Evolutionary conservation across 164 flowering plant genomes (phyloP).

Genomic region (Brasenia schreberi): DNA sequence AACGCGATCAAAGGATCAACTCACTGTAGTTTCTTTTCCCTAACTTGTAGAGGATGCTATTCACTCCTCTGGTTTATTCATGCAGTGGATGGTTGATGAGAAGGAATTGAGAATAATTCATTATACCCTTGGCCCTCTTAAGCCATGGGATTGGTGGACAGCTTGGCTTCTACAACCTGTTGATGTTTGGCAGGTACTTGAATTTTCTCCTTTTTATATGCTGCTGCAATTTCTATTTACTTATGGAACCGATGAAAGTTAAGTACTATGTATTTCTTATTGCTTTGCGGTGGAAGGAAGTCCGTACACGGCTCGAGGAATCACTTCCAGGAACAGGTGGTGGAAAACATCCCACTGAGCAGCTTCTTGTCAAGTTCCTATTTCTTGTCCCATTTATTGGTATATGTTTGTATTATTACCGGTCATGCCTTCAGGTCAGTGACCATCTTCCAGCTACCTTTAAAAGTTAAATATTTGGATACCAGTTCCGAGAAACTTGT

Average conservation of each 20-base stretch:
- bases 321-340: slow-evolving; percentile 95
- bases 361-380: slow-evolving; percentile 45
- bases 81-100: slow-evolving; percentile 99
- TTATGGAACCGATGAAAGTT: neutral
- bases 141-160: slow-evolving; percentile 99
- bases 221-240: no score
- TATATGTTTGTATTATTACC: slow-evolving; percentile 40
- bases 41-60: no score
- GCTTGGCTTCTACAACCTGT: slow-evolving; percentile 97
- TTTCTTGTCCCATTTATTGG: slow-evolving; percentile 54
- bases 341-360: slow-evolving; percentile 65
- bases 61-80: neutral
- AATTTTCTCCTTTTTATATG: neutral
- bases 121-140: slow-evolving; percentile 98
- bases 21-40: no score
- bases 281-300: slow-evolving; percentile 43
- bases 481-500: neutral
- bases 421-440: slow-evolving; percentile 55
- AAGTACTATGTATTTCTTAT: neutral
- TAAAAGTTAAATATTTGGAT: neutral
- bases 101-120: slow-evolving; percentile 85
- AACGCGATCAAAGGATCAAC: no score
- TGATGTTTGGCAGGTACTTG: slow-evolving; percentile 93
- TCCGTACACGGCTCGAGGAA: slow-evolving; percentile 61
- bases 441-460: neutral